These are phyloP conservation scores for Quercus mongolica DNA, from an alignment of 306 rosid species.

Conservation along the genomic window DNA sequence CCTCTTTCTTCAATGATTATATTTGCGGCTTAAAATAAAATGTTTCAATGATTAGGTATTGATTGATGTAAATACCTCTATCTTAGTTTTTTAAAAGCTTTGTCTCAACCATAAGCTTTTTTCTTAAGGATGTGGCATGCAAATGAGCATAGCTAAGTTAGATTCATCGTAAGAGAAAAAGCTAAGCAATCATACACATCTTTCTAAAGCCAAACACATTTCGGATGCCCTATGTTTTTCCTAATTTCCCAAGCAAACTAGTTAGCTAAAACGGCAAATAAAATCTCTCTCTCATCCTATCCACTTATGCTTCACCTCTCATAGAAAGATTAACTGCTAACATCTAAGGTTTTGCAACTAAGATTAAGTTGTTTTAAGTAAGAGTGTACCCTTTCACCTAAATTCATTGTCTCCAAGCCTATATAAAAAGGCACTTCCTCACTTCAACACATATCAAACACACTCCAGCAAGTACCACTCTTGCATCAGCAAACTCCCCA, in stretches of 20 bases:
- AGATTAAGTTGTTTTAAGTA: background rate
- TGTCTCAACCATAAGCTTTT: too few species aligned
- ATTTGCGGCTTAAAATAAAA: too few species aligned
- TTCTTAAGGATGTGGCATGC: too few species aligned
- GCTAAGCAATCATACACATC: background rate
- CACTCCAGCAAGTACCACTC: background rate
- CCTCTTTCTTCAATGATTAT: too few species aligned
- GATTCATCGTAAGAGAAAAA: background rate
- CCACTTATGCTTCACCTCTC: constrained; percentile 27
- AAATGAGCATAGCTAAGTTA: background rate
- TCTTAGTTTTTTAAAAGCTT: too few species aligned
- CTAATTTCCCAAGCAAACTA: constrained; percentile 40
- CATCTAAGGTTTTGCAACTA: background rate
- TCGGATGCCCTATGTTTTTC: constrained; percentile 14
- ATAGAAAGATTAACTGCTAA: constrained; percentile 20
- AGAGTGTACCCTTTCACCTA: constrained; percentile 1
- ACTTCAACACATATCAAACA: constrained; percentile 10
- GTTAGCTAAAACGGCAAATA: constrained; percentile 22
- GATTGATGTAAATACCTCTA: too few species aligned
- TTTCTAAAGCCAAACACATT: background rate
- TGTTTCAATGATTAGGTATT: too few species aligned
- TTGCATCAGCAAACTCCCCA: background rate
- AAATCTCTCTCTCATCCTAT: constrained; percentile 1
- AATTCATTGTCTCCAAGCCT: background rate
- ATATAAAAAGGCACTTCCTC: constrained; percentile 29